Conservation (phyloP, 2,329 filamentous ascomycete genomes). For the Curvularia verruculosa region DNA sequence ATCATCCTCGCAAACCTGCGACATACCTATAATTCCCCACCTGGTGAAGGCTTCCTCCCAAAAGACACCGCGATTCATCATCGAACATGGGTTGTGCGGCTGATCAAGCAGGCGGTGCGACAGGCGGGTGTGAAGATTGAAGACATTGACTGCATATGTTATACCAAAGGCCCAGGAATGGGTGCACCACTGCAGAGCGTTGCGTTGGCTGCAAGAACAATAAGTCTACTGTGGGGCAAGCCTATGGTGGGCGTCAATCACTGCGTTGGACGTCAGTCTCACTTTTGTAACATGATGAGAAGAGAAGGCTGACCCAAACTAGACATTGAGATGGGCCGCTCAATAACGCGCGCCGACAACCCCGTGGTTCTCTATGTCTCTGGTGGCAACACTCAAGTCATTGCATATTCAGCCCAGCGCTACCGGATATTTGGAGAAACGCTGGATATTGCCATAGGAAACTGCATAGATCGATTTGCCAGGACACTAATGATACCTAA, state of each 20-base stretch:
- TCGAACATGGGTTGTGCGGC: constrained; percentile 77
- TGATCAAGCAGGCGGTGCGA: constrained; percentile 80
- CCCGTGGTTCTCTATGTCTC: constrained; percentile 95
- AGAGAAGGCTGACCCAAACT: background rate
- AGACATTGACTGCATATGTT: constrained; percentile 91
- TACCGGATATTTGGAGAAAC: constrained; percentile 99
- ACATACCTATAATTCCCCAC: constrained; percentile 90
- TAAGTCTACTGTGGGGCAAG: constrained; percentile 83
- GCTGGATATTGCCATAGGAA: constrained; percentile 95
- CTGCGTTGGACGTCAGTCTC: constrained; percentile 77
- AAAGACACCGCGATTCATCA: constrained; percentile 97
- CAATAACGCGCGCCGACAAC: constrained; percentile 87
- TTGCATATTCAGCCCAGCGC: constrained; percentile 90
- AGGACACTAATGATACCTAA: constrained; percentile 90
- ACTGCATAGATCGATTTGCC: constrained; percentile 95
- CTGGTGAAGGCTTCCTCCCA: constrained; percentile 91
- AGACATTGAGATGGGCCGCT: constrained; percentile 96
- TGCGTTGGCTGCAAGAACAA: constrained; percentile 81
- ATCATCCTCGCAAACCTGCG: constrained; percentile 87
- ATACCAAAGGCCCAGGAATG: constrained; percentile 95
- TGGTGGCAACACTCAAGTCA: constrained; percentile 96
- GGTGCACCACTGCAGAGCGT: constrained; percentile 88
- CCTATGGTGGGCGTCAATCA: constrained; percentile 96
- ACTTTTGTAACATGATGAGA: background rate
- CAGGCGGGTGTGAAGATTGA: constrained; percentile 61